A percentile compares a stretch with the other conserved stretches of the same genome.
Evolutionary conservation across 2,329 filamentous ascomycete species (phyloP).

Genomic region (Beauveria asiatica): DNA sequence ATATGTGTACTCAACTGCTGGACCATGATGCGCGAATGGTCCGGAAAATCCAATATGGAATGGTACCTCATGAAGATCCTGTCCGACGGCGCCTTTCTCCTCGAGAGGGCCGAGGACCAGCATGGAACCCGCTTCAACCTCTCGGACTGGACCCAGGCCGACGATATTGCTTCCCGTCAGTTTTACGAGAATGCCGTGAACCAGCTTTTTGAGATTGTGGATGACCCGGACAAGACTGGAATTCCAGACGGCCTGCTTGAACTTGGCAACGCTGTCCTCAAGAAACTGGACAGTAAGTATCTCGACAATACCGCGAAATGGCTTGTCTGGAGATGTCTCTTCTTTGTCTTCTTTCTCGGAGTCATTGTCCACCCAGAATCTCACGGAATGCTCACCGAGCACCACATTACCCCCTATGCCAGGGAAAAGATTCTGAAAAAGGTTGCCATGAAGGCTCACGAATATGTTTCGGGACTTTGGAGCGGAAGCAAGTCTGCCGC

Average conservation of each 20-base stretch:
- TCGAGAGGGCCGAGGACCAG: conserved; percentile 78
- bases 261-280: conserved; percentile 74
- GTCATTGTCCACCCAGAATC: conserved; percentile 85
- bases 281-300: conserved; percentile 63
- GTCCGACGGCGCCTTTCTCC: conserved; percentile 82
- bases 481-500: conserved; percentile 55
- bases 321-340: conserved; percentile 86
- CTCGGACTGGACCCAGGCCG: conserved; percentile 65
- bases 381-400: conserved; percentile 70
- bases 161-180: conserved; percentile 73
- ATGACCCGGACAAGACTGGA: conserved; percentile 73
- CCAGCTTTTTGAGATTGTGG: conserved; percentile 75
- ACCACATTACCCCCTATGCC: conserved; percentile 86
- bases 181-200: conserved; percentile 80
- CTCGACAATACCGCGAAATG: conserved; percentile 71
- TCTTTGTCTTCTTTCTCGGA: conserved; percentile 76
- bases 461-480: conserved; percentile 72
- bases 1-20: conserved; percentile 81
- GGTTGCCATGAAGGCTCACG: conserved; percentile 71
- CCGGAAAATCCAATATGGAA: conserved; percentile 80
- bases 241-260: conserved; percentile 81
- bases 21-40: conserved; percentile 82
- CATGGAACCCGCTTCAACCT: conserved; percentile 63
- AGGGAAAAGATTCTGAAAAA: conserved; percentile 74
- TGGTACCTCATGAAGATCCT: conserved; percentile 92